Conservation (phyloP, 2,329 filamentous ascomycete species). For the Thelonectria discophora region DNA sequence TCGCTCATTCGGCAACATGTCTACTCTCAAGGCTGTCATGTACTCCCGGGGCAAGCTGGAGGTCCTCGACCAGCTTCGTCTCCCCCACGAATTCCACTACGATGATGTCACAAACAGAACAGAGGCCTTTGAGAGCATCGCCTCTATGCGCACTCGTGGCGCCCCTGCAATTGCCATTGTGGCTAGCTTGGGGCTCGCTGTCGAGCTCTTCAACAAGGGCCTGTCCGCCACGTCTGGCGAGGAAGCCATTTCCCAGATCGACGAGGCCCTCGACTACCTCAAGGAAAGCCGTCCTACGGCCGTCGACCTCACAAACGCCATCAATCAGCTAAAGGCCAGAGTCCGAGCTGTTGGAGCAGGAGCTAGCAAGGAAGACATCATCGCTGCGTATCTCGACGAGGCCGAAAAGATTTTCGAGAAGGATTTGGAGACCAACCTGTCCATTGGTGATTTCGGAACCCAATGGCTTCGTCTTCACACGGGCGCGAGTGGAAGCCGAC, state of each 20-base stretch:
- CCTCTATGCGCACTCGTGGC: slow-evolving; percentile 78
- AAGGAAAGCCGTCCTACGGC: slow-evolving; percentile 91
- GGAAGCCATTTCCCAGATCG: slow-evolving; percentile 76
- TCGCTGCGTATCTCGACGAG: slow-evolving; percentile 76
- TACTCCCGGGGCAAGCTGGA: slow-evolving; percentile 76
- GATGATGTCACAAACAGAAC: slow-evolving; percentile 74
- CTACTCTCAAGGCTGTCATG: slow-evolving; percentile 78
- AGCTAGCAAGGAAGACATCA: slow-evolving; percentile 60
- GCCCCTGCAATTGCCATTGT: slow-evolving; percentile 98
- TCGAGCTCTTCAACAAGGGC: slow-evolving; percentile 74
- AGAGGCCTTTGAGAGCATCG: slow-evolving; percentile 85
- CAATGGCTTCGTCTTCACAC: slow-evolving; percentile 78
- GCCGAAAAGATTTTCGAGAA: slow-evolving; percentile 88
- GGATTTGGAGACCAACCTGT: slow-evolving; percentile 86
- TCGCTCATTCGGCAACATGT: slow-evolving; percentile 50
- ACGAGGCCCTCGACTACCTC: slow-evolving; percentile 82
- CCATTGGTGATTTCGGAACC: slow-evolving; percentile 84
- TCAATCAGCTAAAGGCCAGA: slow-evolving; percentile 76
- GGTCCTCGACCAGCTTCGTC: slow-evolving; percentile 83
- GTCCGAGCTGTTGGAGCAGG: slow-evolving; percentile 61
- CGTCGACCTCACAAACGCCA: slow-evolving; percentile 92
- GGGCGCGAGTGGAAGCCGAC: slow-evolving; percentile 55
- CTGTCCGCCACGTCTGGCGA: slow-evolving; percentile 54
- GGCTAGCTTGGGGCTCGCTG: slow-evolving; percentile 86
- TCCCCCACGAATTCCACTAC: slow-evolving; percentile 83